Base-by-base conservation (phyloP, 2,329 filamentous ascomycete genomes). In the Pseudodiploospora longispora region DNA sequence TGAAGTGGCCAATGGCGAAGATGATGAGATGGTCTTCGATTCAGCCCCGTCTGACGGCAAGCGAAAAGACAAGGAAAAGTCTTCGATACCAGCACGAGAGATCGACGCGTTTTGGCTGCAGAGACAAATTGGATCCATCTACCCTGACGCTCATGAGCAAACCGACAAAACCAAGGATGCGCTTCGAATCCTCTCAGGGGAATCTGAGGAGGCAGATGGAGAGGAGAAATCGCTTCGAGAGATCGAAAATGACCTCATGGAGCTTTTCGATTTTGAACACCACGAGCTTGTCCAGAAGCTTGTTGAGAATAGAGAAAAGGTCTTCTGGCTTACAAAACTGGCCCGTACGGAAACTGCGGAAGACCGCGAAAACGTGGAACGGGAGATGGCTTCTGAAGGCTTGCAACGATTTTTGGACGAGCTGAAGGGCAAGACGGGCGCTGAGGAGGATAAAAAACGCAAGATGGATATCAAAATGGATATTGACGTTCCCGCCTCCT, bases 71-170 rank as follows among this genome's bases (percentile, higher is more conserved):
- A 71, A 74, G 43, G 74, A 78, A 42, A 76, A 78, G 46, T 78
- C 81, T 40, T 70, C 77, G 28, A 79, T 98, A 45, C 74, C 86
- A 12, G 87, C 87, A 40, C 82, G 91, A 52, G 89, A 96, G 46
- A 95, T 98, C 50, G 93, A 98, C 63, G 91, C 91, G 7, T 98
- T 91, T 67, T 98, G 93, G 93, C 66, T 98, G 47, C 93, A 97
- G 65, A 79, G 93, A 51, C 86, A 96, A 59, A 89, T 98, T 42
- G 91, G 91, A 45, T 74, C 78, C 35, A 73, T 95, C 3, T 97
- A 97, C 59, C 77, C 86, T 9, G 93, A 98, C 65, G 87, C 91
- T 5, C 91, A 97, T 62, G 85, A 82, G 40, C 91, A 96, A 59
- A 87, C 95, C 57, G 87, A 93, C 60, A 97, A 97, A 69, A 93